phyloP scores from a whole-genome alignment of 2,329 filamentous ascomycete species.

The Emergomyces orientalis region DNA sequence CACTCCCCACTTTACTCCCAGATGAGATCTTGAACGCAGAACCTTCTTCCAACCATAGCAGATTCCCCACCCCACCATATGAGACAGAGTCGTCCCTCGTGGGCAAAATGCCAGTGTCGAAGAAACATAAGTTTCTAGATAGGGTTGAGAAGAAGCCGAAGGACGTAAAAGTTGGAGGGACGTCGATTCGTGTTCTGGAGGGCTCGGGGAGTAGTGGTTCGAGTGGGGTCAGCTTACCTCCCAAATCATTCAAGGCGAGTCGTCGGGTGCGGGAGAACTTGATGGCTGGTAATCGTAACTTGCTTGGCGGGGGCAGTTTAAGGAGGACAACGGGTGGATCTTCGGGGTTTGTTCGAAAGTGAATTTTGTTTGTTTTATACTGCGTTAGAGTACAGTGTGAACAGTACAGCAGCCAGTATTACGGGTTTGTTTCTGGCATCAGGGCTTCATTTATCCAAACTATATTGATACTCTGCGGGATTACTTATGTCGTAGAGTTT shows the following conservation, averaged over 20 bases:
- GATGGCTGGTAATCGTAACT: conserved; percentile 29
- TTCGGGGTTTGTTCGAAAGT: conserved; percentile 26
- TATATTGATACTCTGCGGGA: not conserved
- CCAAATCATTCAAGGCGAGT: conserved; percentile 37
- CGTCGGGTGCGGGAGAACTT: conserved; percentile 32
- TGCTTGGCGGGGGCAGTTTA: conserved; percentile 25
- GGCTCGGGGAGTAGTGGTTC: conserved; percentile 21
- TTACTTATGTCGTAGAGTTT: not conserved
- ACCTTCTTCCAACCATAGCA: conserved; percentile 32
- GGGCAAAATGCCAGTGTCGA: conserved; percentile 22
- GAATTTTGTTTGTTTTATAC: not conserved
- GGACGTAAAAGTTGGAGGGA: conserved; percentile 41
- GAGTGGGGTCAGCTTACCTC: conserved; percentile 34
- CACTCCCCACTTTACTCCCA: conserved; percentile 44
- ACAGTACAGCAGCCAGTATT: not conserved
- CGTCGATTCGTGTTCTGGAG: conserved; percentile 43
- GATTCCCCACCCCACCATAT: conserved; percentile 35
- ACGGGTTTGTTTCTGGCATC: not conserved
- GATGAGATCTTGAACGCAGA: conserved; percentile 43
- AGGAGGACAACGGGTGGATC: conserved; percentile 30
- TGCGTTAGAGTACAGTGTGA: not conserved
- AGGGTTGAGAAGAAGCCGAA: conserved; percentile 40
- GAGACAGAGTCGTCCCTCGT: conserved; percentile 19
- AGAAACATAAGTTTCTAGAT: conserved; percentile 43
- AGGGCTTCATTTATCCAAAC: not conserved